These are phyloP conservation scores for Anaeromyces robustus DNA, from an alignment of 192 early-diverging fungal genomes.

Conservation along the genomic window DNA sequence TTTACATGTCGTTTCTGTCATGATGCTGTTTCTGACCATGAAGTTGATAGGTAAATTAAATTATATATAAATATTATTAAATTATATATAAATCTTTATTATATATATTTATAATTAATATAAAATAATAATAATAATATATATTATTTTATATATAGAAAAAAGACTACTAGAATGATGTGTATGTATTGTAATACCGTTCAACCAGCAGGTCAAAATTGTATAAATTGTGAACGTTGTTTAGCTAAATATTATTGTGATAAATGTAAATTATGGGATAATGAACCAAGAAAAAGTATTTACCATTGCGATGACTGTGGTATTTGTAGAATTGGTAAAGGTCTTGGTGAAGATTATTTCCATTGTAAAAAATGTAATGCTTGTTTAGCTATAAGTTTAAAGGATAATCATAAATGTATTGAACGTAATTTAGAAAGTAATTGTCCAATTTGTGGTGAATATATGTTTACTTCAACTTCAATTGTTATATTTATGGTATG, in stretches of 20 bases:
- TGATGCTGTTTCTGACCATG: constrained; percentile 46
- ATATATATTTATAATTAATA: constrained; percentile 5
- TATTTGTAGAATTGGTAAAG: constrained; percentile 77
- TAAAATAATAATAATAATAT: background rate
- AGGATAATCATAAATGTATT: constrained; percentile 72
- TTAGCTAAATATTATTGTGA: constrained; percentile 75
- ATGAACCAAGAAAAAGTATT: constrained; percentile 62
- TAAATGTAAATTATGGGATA: constrained; percentile 82
- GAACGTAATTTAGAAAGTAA: constrained; percentile 80
- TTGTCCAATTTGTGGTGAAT: constrained; percentile 94
- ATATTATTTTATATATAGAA: constrained; percentile 14
- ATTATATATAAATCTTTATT: too few relatives aligned
- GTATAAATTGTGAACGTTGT: constrained; percentile 44
- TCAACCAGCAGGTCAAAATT: constrained; percentile 62
- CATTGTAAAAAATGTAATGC: constrained; percentile 86
- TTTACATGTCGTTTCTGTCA: constrained; percentile 63
- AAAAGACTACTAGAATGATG: constrained; percentile 62
- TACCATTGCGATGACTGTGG: constrained; percentile 91
- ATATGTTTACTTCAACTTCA: constrained; percentile 74
- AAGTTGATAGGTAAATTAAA: constrained; percentile 41
- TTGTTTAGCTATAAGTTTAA: constrained; percentile 62
- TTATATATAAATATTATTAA: too few relatives aligned
- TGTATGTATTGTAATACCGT: constrained; percentile 80
- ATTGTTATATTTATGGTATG: constrained; percentile 67
- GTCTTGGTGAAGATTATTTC: constrained; percentile 63